Evolutionary conservation across 371 early-diverging fungal species (phyloP).

Genomic region (Apophysomyces trapeziformis): DNA sequence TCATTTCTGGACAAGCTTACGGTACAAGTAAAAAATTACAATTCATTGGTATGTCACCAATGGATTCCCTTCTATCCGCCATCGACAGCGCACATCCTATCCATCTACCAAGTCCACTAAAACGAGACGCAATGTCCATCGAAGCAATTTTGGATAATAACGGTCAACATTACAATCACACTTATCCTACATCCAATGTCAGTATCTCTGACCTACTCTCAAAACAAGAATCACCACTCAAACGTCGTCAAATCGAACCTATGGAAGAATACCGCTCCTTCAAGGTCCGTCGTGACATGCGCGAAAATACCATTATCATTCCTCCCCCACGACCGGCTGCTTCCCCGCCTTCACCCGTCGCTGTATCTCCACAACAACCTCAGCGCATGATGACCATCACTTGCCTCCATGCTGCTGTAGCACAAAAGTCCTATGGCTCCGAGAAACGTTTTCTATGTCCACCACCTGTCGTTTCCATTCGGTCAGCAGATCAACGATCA

Average conservation of each 20-base stretch:
- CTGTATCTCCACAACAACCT: constrained; percentile 14
- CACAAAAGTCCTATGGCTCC: constrained; percentile 90
- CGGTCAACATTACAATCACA: constrained; percentile 18
- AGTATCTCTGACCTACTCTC: background rate
- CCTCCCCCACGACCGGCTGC: constrained; percentile 17
- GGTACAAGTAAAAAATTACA: constrained; percentile 34
- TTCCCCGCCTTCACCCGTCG: constrained; percentile 3
- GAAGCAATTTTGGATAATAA: constrained; percentile 41
- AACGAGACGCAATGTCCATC: constrained; percentile 49
- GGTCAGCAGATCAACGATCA: constrained; percentile 33
- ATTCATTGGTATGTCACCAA: constrained; percentile 39
- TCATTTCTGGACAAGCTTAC: constrained; percentile 34
- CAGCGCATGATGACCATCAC: constrained; percentile 50
- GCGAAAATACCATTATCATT: constrained; percentile 15
- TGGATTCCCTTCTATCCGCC: constrained; percentile 50
- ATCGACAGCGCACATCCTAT: constrained; percentile 46
- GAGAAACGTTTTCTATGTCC: constrained; percentile 90
- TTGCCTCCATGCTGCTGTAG: constrained; percentile 72
- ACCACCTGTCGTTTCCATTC: constrained; percentile 77
- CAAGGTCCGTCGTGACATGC: constrained; percentile 19
- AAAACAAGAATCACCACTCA: background rate
- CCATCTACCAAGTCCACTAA: constrained; percentile 27
- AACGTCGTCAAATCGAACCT: constrained; percentile 3
- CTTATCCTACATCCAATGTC: constrained; percentile 10
- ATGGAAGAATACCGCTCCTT: constrained; percentile 4